These are phyloP conservation scores for Monilinia fructigena DNA, from an alignment of 2,329 filamentous ascomycete genomes.

Conservation along the genomic window DNA sequence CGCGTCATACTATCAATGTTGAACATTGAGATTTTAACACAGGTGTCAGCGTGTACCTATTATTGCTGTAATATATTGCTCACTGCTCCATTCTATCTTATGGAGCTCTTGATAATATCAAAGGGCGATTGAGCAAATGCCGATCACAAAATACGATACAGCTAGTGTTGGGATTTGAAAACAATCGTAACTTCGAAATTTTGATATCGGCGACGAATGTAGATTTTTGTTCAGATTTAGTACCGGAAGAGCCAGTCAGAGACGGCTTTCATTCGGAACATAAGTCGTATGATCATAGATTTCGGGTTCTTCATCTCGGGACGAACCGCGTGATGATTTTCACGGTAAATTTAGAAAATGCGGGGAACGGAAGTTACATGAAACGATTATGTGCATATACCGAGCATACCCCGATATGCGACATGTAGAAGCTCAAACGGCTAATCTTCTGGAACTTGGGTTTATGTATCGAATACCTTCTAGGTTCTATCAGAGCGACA, in stretches of 20 bases:
- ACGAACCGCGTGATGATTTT: neutral
- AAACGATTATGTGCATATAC: constrained; percentile 1
- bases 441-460: constrained; percentile 3
- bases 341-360: constrained; percentile 5
- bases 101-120: neutral
- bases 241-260: too few relatives aligned
- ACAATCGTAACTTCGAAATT: neutral
- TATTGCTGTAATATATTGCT: neutral
- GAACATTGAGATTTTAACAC: neutral
- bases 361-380: neutral
- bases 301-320: neutral
- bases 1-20: neutral
- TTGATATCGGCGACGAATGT: too few relatives aligned
- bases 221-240: too few relatives aligned
- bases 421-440: constrained; percentile 1
- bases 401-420: constrained; percentile 8
- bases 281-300: neutral
- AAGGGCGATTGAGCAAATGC: neutral
- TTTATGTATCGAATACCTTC: neutral
- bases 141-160: neutral
- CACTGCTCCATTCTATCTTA: neutral
- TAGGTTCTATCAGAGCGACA: neutral
- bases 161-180: neutral
- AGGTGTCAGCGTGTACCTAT: neutral
- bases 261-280: neutral